These are phyloP conservation scores for Melaleuca quinquenervia DNA, from an alignment of 345 rosid genomes.

Conservation along the genomic window DNA sequence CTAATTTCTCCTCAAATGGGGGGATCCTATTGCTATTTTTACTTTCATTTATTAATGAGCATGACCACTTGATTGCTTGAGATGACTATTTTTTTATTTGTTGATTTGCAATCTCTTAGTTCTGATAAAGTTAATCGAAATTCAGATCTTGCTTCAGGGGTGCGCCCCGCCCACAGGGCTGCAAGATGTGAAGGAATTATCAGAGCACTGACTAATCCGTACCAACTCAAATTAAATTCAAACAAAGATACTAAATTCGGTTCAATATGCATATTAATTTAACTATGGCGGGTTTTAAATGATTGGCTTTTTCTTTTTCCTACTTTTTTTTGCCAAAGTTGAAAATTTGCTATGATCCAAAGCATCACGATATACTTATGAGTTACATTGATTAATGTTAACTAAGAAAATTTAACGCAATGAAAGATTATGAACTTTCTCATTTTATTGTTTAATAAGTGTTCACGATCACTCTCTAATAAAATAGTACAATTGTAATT, in stretches of 20 bases:
- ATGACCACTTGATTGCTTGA: background rate
- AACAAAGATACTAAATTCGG: background rate
- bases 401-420: background rate
- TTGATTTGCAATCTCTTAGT: background rate
- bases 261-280: background rate
- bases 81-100: background rate
- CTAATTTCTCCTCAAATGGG: background rate
- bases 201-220: background rate
- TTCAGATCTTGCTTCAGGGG: background rate
- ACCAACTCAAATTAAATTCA: background rate
- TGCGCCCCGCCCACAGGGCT: background rate
- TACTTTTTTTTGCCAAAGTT: background rate
- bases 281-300: background rate
- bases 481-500: background rate
- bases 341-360: background rate
- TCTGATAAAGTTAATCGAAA: background rate
- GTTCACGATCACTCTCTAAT: background rate
- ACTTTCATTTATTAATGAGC: background rate
- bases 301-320: background rate
- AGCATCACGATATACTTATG: background rate
- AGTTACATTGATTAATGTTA: background rate
- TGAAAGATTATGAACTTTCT: background rate
- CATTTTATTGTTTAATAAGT: background rate
- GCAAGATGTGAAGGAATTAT: background rate
- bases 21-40: background rate